Evolutionary conservation across 1,284 basidiomycete genomes (phyloP).

Genomic region (Mycosarcoma mackinlayi): DNA sequence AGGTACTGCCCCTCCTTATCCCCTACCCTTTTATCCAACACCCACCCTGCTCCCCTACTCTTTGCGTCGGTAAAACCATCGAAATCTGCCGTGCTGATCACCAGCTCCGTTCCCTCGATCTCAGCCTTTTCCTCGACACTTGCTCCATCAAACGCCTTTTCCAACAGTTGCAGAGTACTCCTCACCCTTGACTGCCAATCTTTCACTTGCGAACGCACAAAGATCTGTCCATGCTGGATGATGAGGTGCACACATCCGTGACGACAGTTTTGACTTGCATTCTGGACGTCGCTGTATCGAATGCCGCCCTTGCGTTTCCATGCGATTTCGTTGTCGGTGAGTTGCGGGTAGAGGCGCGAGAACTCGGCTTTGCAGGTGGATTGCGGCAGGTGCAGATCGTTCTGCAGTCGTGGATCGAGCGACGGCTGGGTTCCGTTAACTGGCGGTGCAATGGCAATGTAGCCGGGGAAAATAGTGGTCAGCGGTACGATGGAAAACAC

Average conservation of each 20-base stretch:
- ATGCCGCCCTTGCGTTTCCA: slow-evolving; percentile 48
- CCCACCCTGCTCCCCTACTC: slow-evolving; percentile 41
- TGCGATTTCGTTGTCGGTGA: slow-evolving; percentile 14
- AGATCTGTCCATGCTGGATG: slow-evolving; percentile 47
- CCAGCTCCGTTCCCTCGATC: slow-evolving; percentile 35
- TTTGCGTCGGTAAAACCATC: slow-evolving; percentile 31
- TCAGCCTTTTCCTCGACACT: slow-evolving; percentile 21
- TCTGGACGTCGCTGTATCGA: slow-evolving; percentile 23
- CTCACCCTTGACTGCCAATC: slow-evolving; percentile 46
- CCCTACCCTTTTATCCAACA: slow-evolving; percentile 30
- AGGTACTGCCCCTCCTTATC: slow-evolving; percentile 34
- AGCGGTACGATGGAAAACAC: slow-evolving; percentile 36
- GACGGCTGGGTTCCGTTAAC: not conserved
- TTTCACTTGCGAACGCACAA: slow-evolving; percentile 27
- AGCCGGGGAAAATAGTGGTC: slow-evolving; percentile 13
- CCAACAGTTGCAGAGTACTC: slow-evolving; percentile 29
- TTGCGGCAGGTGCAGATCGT: slow-evolving; percentile 22
- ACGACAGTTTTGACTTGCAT: slow-evolving; percentile 26
- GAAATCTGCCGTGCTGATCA: slow-evolving; percentile 42
- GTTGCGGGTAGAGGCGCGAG: slow-evolving; percentile 48
- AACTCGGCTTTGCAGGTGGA: slow-evolving; percentile 40
- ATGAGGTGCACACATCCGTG: slow-evolving; percentile 44
- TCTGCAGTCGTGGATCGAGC: not conserved
- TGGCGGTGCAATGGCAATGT: not conserved
- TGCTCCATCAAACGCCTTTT: slow-evolving; percentile 26